phyloP scores from a whole-genome alignment of 192 early-diverging fungal species.

The Rhizophlyctis rosea region DNA sequence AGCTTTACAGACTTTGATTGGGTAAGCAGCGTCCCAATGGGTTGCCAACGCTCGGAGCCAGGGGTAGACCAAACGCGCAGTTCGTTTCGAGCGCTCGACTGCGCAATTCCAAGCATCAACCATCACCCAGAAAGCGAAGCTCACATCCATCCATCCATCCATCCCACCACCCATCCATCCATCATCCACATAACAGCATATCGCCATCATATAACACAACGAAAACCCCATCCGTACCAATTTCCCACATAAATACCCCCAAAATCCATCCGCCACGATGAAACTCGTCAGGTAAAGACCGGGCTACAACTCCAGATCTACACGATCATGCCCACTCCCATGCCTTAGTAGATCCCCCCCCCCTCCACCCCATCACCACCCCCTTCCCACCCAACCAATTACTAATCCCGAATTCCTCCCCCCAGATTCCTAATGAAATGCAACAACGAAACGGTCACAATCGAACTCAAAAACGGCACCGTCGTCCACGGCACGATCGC shows the following conservation, averaged over 20 bases:
- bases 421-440: slow-evolving; percentile 96
- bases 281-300: slow-evolving; percentile 1
- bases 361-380: not conserved
- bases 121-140: not conserved
- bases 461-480: slow-evolving; percentile 99
- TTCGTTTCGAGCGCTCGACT: no score
- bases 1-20: no score
- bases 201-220: no score
- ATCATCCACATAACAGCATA: no score
- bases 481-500: slow-evolving; percentile 94
- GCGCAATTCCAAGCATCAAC: not conserved
- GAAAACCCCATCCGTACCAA: no score
- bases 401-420: no score
- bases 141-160: not conserved
- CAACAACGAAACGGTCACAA: slow-evolving; percentile 94
- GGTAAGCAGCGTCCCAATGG: no score
- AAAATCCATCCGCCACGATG: not conserved
- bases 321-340: not conserved
- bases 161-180: not conserved
- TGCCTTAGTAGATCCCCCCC: not conserved
- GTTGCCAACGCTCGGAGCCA: no score
- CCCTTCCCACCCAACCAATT: not conserved
- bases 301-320: not conserved
- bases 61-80: no score
- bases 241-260: no score